Evolutionary conservation across 2,329 filamentous ascomycete species (phyloP).

Genomic region (Talaromyces marneffei): DNA sequence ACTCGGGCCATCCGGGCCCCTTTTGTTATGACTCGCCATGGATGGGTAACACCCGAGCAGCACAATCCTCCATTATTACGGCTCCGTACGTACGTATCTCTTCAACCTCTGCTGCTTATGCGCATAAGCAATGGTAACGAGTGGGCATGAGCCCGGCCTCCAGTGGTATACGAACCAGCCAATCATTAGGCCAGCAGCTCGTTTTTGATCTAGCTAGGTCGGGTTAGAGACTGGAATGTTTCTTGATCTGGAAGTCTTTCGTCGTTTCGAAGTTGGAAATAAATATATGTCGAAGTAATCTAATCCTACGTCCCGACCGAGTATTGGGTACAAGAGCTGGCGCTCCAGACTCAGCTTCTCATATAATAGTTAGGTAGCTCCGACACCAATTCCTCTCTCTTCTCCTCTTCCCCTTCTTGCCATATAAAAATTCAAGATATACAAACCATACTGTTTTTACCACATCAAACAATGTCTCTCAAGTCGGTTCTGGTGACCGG

Average conservation of each 20-base stretch:
- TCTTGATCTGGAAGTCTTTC: background rate
- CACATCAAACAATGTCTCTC: background rate
- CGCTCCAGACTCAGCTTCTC: background rate
- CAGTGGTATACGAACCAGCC: background rate
- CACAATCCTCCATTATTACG: background rate
- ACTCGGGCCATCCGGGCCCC: background rate
- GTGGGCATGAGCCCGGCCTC: background rate
- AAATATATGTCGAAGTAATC: background rate
- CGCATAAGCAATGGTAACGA: background rate
- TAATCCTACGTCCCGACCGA: background rate
- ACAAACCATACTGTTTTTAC: background rate
- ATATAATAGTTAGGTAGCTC: background rate
- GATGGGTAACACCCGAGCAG: too few relatives aligned
- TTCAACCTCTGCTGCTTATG: background rate
- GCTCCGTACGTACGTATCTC: background rate
- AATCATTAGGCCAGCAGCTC: background rate
- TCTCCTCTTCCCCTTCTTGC: background rate
- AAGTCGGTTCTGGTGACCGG: conserved; percentile 9
- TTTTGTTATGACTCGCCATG: background rate
- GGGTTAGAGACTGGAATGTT: background rate
- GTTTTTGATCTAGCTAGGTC: background rate
- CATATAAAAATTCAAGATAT: background rate
- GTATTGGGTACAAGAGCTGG: background rate
- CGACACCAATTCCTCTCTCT: background rate
- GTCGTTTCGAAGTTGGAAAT: too few relatives aligned